These are phyloP conservation scores for Lachancea sp. DNA, from an alignment of 805 yeast species.

Conservation along the genomic window DNA sequence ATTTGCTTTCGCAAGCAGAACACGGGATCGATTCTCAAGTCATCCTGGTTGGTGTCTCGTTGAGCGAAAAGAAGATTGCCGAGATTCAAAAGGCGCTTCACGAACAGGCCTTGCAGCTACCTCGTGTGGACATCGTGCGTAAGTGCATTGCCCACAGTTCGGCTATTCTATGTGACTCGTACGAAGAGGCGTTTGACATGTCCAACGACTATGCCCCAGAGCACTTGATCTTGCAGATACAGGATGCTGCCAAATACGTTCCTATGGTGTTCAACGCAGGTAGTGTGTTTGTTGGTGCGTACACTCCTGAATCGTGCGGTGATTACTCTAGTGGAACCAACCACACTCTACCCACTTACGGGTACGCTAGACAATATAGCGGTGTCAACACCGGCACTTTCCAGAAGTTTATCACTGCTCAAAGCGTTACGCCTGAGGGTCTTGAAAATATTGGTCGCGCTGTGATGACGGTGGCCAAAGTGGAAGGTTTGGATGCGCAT, in stretches of 20 bases:
- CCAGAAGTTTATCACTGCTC: conserved; percentile 92
- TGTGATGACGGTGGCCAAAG: conserved; percentile 90
- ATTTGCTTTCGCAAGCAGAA: conserved; percentile 94
- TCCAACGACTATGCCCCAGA: conserved; percentile 95
- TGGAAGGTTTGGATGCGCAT: conserved; percentile 96
- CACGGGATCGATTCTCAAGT: conserved; percentile 99
- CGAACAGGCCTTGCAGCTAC: conserved; percentile 73
- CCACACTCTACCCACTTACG: conserved; percentile 97
- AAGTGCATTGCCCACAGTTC: conserved; percentile 89
- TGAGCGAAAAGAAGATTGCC: conserved; percentile 52
- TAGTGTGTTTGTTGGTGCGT: conserved; percentile 91
- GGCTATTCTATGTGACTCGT: conserved; percentile 58
- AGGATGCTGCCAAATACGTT: conserved; percentile 68
- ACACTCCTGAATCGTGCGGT: conserved; percentile 97
- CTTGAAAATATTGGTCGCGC: conserved; percentile 87
- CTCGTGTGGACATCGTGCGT: conserved; percentile 90
- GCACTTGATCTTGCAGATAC: conserved; percentile 87
- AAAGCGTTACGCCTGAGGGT: conserved; percentile 82
- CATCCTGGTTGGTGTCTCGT: conserved; percentile 73
- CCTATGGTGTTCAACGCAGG: conserved; percentile 85
- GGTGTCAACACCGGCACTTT: conserved; percentile 96
- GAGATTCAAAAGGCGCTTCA: conserved; percentile 79
- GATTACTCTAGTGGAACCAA: conserved; percentile 98
- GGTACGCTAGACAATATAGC: conserved; percentile 94
- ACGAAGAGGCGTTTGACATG: conserved; percentile 78